Conservation (phyloP, 2,329 filamentous ascomycete species). For the Incumbomyces delicatus region DNA sequence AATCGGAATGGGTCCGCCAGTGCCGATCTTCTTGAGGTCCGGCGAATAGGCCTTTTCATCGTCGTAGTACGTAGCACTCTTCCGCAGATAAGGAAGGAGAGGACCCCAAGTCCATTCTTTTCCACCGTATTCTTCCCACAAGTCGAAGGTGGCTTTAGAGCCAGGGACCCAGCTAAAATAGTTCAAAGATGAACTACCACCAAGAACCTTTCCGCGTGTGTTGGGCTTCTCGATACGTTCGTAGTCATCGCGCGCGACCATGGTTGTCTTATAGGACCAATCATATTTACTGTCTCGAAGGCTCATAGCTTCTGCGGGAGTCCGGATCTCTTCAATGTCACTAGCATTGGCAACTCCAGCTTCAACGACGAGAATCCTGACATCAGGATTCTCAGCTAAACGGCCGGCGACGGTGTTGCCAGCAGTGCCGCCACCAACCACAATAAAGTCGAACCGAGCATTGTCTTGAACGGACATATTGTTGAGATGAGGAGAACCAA, state of each 20-base stretch:
- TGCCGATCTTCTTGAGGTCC: conserved; percentile 43
- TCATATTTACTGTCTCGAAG: conserved; percentile 48
- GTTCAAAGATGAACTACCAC: conserved; percentile 50
- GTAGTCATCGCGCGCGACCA: conserved; percentile 51
- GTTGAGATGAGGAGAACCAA: too few relatives aligned
- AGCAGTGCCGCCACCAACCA: conserved; percentile 36
- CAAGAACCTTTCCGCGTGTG: conserved; percentile 50
- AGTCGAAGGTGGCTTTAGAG: conserved; percentile 46
- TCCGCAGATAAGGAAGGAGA: conserved; percentile 43
- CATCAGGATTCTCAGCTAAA: conserved; percentile 42
- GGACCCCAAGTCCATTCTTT: conserved; percentile 48
- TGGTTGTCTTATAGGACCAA: conserved; percentile 47
- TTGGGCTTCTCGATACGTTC: conserved; percentile 54
- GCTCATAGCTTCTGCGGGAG: conserved; percentile 44
- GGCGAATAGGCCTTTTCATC: conserved; percentile 38
- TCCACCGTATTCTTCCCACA: conserved; percentile 38
- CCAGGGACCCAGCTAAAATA: conserved; percentile 57
- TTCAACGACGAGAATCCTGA: conserved; percentile 32
- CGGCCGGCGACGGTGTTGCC: conserved; percentile 42
- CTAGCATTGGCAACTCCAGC: conserved; percentile 36
- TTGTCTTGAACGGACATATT: too few relatives aligned
- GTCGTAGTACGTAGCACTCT: conserved; percentile 50
- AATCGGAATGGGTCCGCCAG: conserved; percentile 44
- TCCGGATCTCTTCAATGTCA: conserved; percentile 43
- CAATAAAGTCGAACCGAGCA: conserved; percentile 22